Evolutionary conservation across 2,329 filamentous ascomycete genomes (phyloP).

Genomic region (Clarireedia monteithiana): DNA sequence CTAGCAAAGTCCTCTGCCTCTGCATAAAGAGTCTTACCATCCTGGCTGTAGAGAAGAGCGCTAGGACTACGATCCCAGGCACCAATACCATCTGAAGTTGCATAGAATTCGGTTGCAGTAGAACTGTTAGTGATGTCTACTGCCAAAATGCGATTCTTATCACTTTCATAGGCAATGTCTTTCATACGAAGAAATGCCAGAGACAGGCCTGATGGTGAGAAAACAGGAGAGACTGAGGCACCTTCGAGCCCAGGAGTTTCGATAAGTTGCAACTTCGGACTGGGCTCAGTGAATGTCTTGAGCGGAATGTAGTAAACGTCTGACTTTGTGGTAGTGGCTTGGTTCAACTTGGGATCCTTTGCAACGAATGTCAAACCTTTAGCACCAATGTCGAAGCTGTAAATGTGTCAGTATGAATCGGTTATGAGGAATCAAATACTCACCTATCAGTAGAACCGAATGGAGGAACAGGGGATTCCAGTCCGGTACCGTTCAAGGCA

Average conservation of each 20-base stretch:
- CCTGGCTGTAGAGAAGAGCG: constrained; percentile 27
- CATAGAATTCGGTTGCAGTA: constrained; percentile 51
- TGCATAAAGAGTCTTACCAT: constrained; percentile 58
- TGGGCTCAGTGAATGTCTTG: constrained; percentile 16
- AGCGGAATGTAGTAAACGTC: constrained; percentile 19
- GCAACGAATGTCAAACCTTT: constrained; percentile 18
- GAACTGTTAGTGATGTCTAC: constrained; percentile 48
- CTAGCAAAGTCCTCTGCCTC: constrained; percentile 61
- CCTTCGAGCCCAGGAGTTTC: constrained; percentile 19
- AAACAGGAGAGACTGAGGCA: constrained; percentile 39
- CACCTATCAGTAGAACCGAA: constrained; percentile 18
- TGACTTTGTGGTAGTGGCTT: constrained; percentile 20
- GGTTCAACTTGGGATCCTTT: constrained; percentile 17
- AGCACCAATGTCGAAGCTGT: constrained; percentile 17
- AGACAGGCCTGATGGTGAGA: constrained; percentile 61
- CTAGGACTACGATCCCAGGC: constrained; percentile 51
- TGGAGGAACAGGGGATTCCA: constrained; percentile 20
- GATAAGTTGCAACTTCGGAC: constrained; percentile 10
- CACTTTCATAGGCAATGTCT: constrained; percentile 67
- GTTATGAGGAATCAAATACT: neutral
- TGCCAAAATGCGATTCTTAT: constrained; percentile 61
- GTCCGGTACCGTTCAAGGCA: constrained; percentile 19
- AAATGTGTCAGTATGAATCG: neutral
- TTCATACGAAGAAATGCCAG: constrained; percentile 74
- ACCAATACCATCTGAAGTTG: constrained; percentile 50